Evolutionary conservation across 129 eudicot species (phyloP).

Genomic region (Ambrosia artemisiifolia): DNA sequence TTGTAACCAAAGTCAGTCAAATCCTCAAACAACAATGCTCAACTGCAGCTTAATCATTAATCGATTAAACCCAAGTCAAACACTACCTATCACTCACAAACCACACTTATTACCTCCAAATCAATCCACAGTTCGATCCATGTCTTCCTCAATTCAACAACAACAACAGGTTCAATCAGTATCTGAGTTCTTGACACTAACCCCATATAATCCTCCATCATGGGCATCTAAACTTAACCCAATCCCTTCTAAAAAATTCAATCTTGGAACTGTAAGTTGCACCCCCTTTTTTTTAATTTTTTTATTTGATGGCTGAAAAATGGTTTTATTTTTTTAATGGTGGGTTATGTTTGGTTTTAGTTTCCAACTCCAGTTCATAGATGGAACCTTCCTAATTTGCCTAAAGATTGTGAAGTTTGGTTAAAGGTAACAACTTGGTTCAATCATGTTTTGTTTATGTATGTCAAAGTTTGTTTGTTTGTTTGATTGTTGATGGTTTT

Average conservation of each 20-base stretch:
- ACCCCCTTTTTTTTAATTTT: neutral
- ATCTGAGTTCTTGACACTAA: conserved; percentile 45
- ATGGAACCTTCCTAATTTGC: conserved; percentile 95
- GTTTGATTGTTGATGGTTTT: neutral
- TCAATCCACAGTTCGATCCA: conserved; percentile 13
- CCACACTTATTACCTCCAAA: conserved; percentile 8
- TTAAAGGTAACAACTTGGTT: conserved; percentile 51
- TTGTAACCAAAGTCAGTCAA: conserved; percentile 2
- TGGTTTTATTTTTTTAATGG: neutral
- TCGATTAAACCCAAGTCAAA: conserved; percentile 27
- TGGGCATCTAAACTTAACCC: conserved; percentile 84
- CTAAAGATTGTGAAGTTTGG: conserved; percentile 76
- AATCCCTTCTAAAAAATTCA: conserved; percentile 56
- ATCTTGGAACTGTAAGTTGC: conserved; percentile 59
- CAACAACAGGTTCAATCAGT: conserved; percentile 36
- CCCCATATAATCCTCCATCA: conserved; percentile 64
- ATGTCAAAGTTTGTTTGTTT: too few relatives aligned
- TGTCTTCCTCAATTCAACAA: conserved; percentile 31
- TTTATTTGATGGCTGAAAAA: neutral
- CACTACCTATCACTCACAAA: conserved; percentile 17
- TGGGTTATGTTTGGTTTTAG: conserved; percentile 32
- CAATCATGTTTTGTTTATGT: neutral
- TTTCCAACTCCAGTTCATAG: conserved; percentile 92
- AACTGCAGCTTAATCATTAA: conserved; percentile 5
- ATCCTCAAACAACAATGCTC: conserved; percentile 19